Evolutionary conservation across 176 grass and related monocot genomes (phyloP).

Genomic region (Stipa capillata): DNA sequence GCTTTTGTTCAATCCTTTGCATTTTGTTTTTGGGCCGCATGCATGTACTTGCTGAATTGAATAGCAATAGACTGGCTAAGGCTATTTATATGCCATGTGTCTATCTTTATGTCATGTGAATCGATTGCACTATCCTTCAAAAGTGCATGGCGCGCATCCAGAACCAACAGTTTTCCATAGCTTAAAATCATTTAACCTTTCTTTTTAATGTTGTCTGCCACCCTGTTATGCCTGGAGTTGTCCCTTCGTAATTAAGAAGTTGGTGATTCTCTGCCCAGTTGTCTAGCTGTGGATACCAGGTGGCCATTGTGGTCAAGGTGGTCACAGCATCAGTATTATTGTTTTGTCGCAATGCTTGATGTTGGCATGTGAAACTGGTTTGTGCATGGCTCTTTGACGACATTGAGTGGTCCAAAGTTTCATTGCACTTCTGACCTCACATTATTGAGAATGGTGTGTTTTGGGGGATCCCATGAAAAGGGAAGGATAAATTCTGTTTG

Average conservation of each 20-base stretch:
- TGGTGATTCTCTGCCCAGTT: constrained; percentile 9
- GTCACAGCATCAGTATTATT: constrained; percentile 21
- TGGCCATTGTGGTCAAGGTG: constrained; percentile 29
- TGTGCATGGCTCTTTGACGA: neutral
- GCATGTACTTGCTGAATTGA: neutral
- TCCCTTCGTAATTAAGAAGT: constrained; percentile 7
- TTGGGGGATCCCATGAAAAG: neutral
- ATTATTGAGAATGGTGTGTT: neutral
- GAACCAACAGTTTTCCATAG: neutral
- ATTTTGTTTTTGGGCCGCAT: neutral
- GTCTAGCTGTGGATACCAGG: neutral
- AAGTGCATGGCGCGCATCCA: neutral
- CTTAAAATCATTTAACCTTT: neutral
- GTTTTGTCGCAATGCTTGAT: constrained; percentile 26
- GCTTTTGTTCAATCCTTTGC: neutral
- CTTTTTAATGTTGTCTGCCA: constrained; percentile 10
- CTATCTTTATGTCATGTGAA: neutral
- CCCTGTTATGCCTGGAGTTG: constrained; percentile 5
- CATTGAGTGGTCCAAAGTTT: neutral
- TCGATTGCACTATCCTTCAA: neutral
- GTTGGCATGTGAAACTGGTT: neutral
- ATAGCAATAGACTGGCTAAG: neutral
- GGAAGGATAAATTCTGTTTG: neutral
- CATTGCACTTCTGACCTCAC: neutral
- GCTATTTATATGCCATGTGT: neutral